Conservation (phyloP, 192 early-diverging fungal genomes). For the Coemansia javaensis region DNA sequence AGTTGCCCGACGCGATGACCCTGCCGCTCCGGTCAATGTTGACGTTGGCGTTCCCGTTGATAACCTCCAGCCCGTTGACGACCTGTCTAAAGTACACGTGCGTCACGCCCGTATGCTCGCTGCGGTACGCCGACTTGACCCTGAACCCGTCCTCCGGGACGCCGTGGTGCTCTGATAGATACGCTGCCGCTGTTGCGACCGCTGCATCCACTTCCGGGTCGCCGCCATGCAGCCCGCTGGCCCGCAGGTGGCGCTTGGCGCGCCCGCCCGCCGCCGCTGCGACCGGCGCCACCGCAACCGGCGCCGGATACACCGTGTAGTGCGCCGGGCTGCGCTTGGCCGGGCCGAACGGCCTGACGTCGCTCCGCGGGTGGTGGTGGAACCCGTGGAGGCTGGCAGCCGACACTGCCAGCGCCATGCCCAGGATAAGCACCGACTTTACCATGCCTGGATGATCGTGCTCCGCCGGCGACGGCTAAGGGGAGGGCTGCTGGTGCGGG, state of each 20-base stretch:
- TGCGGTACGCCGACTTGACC: constrained; percentile 39
- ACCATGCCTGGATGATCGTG: too few species aligned
- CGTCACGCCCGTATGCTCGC: constrained; percentile 53
- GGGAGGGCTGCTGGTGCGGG: too few species aligned
- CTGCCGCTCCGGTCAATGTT: constrained; percentile 44
- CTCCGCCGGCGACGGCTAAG: too few species aligned
- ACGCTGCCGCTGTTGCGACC: constrained; percentile 31
- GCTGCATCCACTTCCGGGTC: constrained; percentile 21
- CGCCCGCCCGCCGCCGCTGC: constrained; percentile 8
- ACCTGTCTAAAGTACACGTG: constrained; percentile 64
- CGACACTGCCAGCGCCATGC: constrained; percentile 32
- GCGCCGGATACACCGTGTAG: constrained; percentile 27
- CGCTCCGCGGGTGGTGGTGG: constrained; percentile 34
- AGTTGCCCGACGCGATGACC: constrained; percentile 49
- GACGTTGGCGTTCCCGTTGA: constrained; percentile 61
- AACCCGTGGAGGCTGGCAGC: constrained; percentile 37
- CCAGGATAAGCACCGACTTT: constrained; percentile 37
- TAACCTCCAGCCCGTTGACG: constrained; percentile 51
- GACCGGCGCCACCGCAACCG: constrained; percentile 23
- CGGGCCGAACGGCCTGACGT: constrained; percentile 40
- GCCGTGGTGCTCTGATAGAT: constrained; percentile 22
- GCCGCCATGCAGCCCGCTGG: constrained; percentile 4
- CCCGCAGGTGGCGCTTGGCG: constrained; percentile 24
- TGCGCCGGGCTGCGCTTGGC: constrained; percentile 16
- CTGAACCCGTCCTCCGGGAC: constrained; percentile 23